Base-by-base conservation (phyloP, 345 rosid genomes). In the Kernera saxatilis region DNA sequence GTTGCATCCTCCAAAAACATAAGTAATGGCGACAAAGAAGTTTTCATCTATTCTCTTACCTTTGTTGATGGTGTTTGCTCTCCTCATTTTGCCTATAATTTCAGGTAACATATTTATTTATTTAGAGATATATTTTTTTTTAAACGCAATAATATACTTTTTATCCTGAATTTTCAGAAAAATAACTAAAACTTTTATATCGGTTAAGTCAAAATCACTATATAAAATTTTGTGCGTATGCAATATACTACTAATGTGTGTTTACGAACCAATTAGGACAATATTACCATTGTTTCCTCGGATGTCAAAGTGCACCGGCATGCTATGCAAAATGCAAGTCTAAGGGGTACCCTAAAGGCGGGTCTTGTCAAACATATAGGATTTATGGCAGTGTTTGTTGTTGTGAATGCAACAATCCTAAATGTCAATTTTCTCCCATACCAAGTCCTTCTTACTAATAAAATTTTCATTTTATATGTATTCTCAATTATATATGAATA, bases 341-440 rank as follows among this genome's bases (percentile, higher is more conserved):
- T 18, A 37, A 8, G 52, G 75, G 75, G 10, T 60, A 49, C 5
- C 33, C 60, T 3, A 50, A 18, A 60, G 74, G 75, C 49, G 75
- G 75, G 3, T 12, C 2, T 1, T 70, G 75, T 60, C 75, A 60
- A 27, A 2, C 2, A 11, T 26, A 60, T 39, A 30, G 32, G n/a
- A n/a, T n/a, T 60, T 13, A 5, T 19, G 75, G 75, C 14, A 43
- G 68, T 37, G 15, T 0, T 14, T 60, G 68, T 71, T 71, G 75
- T 27, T 71, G 75, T n/a, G 43, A 60, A 29, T 53, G 37, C 41
- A 49, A 18, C n/a, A n/a, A n/a, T 70, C 14, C 59, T 60, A 39
- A 71, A 39, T 41, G 32, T 41, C 6, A 4, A 25, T 4, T 25
- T 50, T 5, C 25, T 15, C 39, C 15, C 51, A 2, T 7, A 26